Base-by-base conservation (phyloP, 2,329 filamentous ascomycete genomes). In the Aspergillus nomiae region DNA sequence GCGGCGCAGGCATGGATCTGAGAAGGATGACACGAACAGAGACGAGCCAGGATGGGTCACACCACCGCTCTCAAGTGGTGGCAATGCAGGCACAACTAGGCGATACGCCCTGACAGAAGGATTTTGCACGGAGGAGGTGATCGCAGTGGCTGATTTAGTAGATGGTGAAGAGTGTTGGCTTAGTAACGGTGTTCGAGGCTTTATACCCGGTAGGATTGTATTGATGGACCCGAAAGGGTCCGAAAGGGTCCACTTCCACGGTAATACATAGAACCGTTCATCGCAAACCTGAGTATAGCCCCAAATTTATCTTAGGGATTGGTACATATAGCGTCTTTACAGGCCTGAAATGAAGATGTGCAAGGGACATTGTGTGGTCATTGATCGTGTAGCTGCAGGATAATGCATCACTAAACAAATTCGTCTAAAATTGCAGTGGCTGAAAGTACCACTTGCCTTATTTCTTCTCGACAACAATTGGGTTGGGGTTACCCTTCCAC, bases 111-210 rank as follows among this genome's bases (percentile, higher is more conserved):
- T 98, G 48, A 86, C 90, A 63, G 85, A 82, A 60, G 84, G 86
- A 0, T 79, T 95, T 51, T 93, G 86, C 59, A 81, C 84, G 34
- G 91, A 96, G 72, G 85, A 88, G 65, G 76, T 80, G 3, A 81
- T 97, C 19, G 76, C 76, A n/a, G 81, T 81, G 2, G 79, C 83
- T 14, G 88, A 88, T 8, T 76, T 97, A 14, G 73, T 82, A 4
- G 83, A 92, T 66, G 91, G 89, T 1, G 94, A 97, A 76, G 84
- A 89, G 59, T 90, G 94, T 65, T 96, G 92, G 91, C 80, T 97
- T 59, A 97, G 93, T 76, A 97, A 94, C 76, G 93, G 91, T 0
- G 90, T 94, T 1, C 86, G 90, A 67, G 94, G 94, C 0, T 97
- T 96, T 68, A 82, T 89, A 48, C 72, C 63, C n/a, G 78, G 76